phyloP scores from a whole-genome alignment of 2,329 filamentous ascomycete species.

The Aspergillus thermomutatus region DNA sequence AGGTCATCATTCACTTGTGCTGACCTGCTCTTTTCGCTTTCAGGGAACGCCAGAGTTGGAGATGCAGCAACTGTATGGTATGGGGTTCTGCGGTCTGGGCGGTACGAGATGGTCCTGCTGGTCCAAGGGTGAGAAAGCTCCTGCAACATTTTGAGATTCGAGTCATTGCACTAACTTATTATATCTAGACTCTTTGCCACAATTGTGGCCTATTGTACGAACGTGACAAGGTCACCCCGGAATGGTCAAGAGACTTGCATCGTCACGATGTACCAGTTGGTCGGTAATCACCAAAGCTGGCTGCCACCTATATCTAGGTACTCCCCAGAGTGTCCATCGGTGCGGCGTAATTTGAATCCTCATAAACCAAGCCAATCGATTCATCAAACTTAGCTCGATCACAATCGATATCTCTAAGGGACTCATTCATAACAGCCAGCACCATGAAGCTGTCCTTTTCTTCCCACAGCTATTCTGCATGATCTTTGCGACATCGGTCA shows the following conservation, averaged over 20 bases:
- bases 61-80: constrained; percentile 81
- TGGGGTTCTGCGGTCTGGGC: constrained; percentile 93
- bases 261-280: constrained; percentile 40
- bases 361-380: background rate
- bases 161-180: constrained; percentile 13
- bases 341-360: background rate
- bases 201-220: constrained; percentile 91
- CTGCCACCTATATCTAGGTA: background rate
- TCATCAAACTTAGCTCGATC: background rate
- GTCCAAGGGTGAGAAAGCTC: constrained; percentile 65
- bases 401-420: background rate
- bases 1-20: background rate
- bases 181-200: constrained; percentile 73
- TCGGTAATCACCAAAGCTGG: constrained; percentile 18
- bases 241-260: constrained; percentile 71
- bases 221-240: constrained; percentile 76
- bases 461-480: background rate
- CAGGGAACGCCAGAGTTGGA: constrained; percentile 76
- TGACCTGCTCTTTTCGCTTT: constrained; percentile 7
- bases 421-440: background rate
- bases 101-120: constrained; percentile 83
- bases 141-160: background rate
- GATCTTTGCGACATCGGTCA: constrained; percentile 12
- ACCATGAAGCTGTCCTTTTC: background rate
- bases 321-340: background rate